Percentiles rank a stretch among this genome's conserved stretches.
Conservation (phyloP, 2,329 filamentous ascomycete genomes). For the Claviceps monticola region DNA sequence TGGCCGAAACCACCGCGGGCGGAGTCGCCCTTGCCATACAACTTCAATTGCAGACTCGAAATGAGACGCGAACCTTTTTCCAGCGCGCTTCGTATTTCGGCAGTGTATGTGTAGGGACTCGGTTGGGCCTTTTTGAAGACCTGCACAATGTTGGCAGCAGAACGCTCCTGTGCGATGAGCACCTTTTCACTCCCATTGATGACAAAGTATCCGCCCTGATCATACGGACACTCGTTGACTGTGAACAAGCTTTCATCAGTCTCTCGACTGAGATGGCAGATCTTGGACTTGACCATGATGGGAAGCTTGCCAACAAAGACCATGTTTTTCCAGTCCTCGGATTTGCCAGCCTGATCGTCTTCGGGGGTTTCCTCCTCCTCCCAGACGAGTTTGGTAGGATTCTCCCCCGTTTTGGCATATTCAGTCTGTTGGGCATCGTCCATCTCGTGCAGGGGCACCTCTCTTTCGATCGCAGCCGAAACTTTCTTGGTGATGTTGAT, state of each 20-base stretch:
- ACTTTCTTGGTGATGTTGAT: constrained; percentile 78
- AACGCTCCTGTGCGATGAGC: constrained; percentile 91
- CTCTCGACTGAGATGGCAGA: constrained; percentile 76
- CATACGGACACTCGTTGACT: constrained; percentile 93
- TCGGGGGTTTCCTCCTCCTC: constrained; percentile 43
- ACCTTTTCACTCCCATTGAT: constrained; percentile 99
- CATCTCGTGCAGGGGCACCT: constrained; percentile 51
- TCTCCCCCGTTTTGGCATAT: constrained; percentile 38
- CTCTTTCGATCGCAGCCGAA: constrained; percentile 66
- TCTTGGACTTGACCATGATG: constrained; percentile 95
- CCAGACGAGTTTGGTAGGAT: constrained; percentile 45
- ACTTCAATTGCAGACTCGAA: constrained; percentile 81
- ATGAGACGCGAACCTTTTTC: constrained; percentile 94
- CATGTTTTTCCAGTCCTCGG: constrained; percentile 48
- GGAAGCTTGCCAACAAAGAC: constrained; percentile 93
- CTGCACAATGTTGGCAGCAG: constrained; percentile 95
- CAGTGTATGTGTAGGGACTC: constrained; percentile 84
- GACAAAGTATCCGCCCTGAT: constrained; percentile 96
- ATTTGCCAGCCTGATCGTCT: constrained; percentile 36
- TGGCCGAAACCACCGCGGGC: constrained; percentile 65
- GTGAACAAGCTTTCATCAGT: constrained; percentile 77
- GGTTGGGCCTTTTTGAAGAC: constrained; percentile 95
- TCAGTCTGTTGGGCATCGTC: constrained; percentile 49
- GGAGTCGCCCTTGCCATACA: constrained; percentile 76
- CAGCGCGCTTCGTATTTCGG: constrained; percentile 89